A percentile compares a stretch with the other conserved stretches of the same genome.
Conservation (phyloP, 116 monocot species). For the Papilionanthe hybrid region DNA sequence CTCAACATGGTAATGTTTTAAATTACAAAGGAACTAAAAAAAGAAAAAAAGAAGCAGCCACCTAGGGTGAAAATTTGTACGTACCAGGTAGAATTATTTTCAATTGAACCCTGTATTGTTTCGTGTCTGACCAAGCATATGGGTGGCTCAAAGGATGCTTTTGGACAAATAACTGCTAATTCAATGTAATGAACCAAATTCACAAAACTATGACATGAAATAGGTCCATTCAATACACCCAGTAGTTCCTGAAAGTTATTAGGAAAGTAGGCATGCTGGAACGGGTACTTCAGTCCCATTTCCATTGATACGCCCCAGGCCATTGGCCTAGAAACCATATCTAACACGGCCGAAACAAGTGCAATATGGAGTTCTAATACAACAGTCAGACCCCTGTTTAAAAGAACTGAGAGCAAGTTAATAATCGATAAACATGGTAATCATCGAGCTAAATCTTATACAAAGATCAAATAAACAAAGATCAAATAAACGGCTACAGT, state of each 20-base stretch:
- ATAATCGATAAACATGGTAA: neutral
- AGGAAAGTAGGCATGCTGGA: constrained; percentile 61
- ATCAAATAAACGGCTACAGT: neutral
- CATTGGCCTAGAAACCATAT: constrained; percentile 75
- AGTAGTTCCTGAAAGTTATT: constrained; percentile 33
- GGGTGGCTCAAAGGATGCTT: constrained; percentile 7
- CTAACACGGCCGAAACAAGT: constrained; percentile 50
- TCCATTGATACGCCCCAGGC: constrained; percentile 63
- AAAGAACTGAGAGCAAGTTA: constrained; percentile 2
- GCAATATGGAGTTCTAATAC: constrained; percentile 56
- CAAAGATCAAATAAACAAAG: neutral
- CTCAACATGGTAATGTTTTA: neutral
- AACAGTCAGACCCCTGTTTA: constrained; percentile 57
- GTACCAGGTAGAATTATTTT: constrained; percentile 67
- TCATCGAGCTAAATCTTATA: neutral
- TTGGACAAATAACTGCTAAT: constrained; percentile 4
- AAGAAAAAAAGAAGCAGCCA: neutral
- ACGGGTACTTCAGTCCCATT: constrained; percentile 53
- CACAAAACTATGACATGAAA: constrained; percentile 53
- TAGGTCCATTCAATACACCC: constrained; percentile 35
- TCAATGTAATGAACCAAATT: constrained; percentile 43
- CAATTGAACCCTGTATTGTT: constrained; percentile 16
- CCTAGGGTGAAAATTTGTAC: neutral
- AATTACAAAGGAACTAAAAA: neutral
- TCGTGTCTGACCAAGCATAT: constrained; percentile 9